Base-by-base conservation (phyloP, 1,284 basidiomycete species). In the Moesziomyces globuligerus region DNA sequence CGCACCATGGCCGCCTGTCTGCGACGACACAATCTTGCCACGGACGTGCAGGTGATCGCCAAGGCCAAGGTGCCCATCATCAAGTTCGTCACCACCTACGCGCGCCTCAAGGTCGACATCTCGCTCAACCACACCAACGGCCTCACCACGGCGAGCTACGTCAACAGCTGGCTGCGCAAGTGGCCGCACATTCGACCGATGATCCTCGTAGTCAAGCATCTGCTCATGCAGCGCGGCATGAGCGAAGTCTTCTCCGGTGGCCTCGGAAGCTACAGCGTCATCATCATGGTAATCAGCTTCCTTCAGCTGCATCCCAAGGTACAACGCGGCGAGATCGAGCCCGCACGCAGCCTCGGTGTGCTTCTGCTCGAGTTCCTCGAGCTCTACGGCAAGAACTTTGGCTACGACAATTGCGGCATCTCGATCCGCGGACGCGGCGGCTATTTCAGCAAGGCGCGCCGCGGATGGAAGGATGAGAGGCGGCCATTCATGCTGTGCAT, bases 221-320 rank as follows among this genome's bases (percentile, higher is more conserved):
- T 97, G 82, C 86, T 98, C 54, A 88, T 87, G 69, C 93, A 97
- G 81, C 86, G 95, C 36, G 89, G 88, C 24, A 92, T 98, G 92
- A 98, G 97, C 82, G 95, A 98, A 83, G 95, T 98, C 13, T 98
- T 90, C 83, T 92, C 91, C 0, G 95, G 96, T 10, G 95, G 96
- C 0, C 83, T 99, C 17, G 94, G 95, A 9, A 93, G 91, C 80
- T 98, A 97, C 83, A 90, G 91, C 66, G 92, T 97, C 70, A 94
- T 97, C 53, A 95, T 93, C 81, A 84, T 98, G 60, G 93, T 91
- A 13, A 88, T 98, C 74, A 93, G 89, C 80, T 98, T 98, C 82
- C 85, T 99, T 44, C 95, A 98, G 85, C 90, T 97, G 85, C 95
- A 99, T 81, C 96, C 95, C 0, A 96, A 95, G 83, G 88, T 98